These are phyloP conservation scores for Aspergillus campestris DNA, from an alignment of 495 filamentous ascomycete genomes.

Conservation along the genomic window DNA sequence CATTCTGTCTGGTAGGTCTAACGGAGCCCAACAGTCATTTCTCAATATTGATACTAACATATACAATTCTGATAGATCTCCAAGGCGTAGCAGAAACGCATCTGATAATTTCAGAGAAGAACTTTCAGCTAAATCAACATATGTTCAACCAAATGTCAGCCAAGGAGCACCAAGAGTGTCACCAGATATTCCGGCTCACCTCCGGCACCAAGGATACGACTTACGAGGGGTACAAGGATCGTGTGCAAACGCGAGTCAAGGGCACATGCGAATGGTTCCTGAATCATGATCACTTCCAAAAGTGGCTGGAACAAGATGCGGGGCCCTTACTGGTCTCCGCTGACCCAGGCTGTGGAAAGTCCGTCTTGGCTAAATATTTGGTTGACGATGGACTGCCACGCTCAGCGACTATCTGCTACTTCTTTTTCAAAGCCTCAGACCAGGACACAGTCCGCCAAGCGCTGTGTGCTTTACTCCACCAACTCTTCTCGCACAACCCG, in stretches of 20 bases:
- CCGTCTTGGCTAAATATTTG: conserved; percentile 25
- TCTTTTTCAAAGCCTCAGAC: conserved; percentile 25
- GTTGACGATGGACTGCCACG: conserved; percentile 17
- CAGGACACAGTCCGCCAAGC: conserved; percentile 17
- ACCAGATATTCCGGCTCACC: conserved; percentile 22
- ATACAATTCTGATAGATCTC: background rate
- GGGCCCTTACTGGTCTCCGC: conserved; percentile 28
- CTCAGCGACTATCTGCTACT: conserved; percentile 19
- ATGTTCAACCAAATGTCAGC: conserved; percentile 5
- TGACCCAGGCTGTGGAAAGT: conserved; percentile 37
- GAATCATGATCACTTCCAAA: conserved; percentile 10
- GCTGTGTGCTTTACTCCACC: conserved; percentile 26
- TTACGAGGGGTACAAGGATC: conserved; percentile 15
- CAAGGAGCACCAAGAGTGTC: conserved; percentile 19
- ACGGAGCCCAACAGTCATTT: background rate
- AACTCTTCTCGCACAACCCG: conserved; percentile 16
- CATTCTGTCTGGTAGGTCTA: conserved; percentile 13
- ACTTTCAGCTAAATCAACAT: conserved; percentile 9
- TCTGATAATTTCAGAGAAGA: conserved; percentile 5
- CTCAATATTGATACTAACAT: background rate
- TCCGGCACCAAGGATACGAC: conserved; percentile 6
- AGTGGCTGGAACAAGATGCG: conserved; percentile 12
- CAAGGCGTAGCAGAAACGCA: background rate
- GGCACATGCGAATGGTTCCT: conserved; percentile 34
- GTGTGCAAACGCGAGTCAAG: conserved; percentile 8